Conservation (phyloP, 225 moss, liverwort and hornwort genomes). For the Rhytidiadelphus loreus region DNA sequence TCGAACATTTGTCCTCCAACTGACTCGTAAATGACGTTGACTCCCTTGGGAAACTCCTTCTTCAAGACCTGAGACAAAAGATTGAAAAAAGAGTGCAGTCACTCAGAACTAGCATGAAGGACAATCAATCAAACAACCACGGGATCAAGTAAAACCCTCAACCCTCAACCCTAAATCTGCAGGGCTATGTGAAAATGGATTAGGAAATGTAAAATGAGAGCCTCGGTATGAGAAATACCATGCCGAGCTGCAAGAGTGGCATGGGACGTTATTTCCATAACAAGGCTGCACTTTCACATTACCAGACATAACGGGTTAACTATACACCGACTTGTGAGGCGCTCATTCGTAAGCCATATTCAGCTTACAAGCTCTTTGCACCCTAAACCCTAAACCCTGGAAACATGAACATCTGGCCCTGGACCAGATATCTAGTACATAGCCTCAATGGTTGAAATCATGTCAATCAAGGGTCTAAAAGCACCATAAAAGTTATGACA, state of each 20-base stretch:
- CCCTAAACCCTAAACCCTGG: not conserved
- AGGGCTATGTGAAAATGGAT: not conserved
- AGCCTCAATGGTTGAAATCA: not conserved
- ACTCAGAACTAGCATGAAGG: not conserved
- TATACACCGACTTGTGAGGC: not conserved
- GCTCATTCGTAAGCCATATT: not conserved
- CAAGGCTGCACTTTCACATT: not conserved
- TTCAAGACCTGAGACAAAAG: constrained; percentile 56
- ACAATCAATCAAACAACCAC: not conserved
- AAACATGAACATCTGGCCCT: not conserved
- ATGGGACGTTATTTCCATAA: not conserved
- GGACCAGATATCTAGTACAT: not conserved
- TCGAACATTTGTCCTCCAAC: constrained; percentile 94
- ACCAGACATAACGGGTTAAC: not conserved
- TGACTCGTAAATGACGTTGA: constrained; percentile 88
- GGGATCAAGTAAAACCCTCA: not conserved
- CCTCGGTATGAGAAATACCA: not conserved
- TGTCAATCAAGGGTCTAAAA: not conserved
- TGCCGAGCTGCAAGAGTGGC: not conserved
- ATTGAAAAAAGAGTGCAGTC: not conserved
- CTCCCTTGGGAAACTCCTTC: constrained; percentile 68
- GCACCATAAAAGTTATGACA: not conserved
- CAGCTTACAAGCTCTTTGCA: not conserved
- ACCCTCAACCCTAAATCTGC: not conserved
- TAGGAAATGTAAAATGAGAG: not conserved